Evolutionary conservation across 2,329 filamentous ascomycete genomes (phyloP).

Genomic region (Aureobasidium melanogenum): DNA sequence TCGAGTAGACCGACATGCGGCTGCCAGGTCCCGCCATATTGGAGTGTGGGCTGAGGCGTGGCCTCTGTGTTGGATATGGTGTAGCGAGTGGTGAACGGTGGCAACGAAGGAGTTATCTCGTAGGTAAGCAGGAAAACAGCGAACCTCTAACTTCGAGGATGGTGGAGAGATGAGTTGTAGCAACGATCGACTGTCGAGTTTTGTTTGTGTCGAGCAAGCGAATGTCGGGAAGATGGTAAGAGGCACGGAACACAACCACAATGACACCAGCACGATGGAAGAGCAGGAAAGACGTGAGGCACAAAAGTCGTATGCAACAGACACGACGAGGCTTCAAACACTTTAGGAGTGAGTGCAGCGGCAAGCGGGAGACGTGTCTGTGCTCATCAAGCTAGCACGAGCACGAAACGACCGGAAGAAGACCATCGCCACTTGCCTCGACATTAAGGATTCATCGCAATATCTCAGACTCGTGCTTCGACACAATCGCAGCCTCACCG

Average conservation of each 20-base stretch:
- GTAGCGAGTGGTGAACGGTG: background rate
- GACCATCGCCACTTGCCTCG: background rate
- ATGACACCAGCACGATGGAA: background rate
- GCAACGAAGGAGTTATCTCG: background rate
- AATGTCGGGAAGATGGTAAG: background rate
- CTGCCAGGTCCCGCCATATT: conserved; percentile 43
- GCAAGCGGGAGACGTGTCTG: background rate
- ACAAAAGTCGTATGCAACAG: conserved; percentile 2
- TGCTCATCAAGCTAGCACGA: background rate
- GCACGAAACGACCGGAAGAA: background rate
- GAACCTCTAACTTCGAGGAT: background rate
- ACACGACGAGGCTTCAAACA: background rate
- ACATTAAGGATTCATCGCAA: background rate
- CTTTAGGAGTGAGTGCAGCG: background rate
- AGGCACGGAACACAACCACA: background rate
- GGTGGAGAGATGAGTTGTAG: background rate
- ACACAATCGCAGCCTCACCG: background rate
- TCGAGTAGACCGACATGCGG: conserved; percentile 54
- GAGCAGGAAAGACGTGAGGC: conserved; percentile 1
- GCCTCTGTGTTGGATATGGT: background rate
- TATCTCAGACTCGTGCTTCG: background rate
- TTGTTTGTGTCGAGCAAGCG: background rate
- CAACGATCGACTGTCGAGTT: background rate
- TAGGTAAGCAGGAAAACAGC: background rate
- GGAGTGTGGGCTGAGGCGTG: background rate